Evolutionary conservation across 192 early-diverging fungal genomes (phyloP).

Genomic region (Lobulomyces angularis): DNA sequence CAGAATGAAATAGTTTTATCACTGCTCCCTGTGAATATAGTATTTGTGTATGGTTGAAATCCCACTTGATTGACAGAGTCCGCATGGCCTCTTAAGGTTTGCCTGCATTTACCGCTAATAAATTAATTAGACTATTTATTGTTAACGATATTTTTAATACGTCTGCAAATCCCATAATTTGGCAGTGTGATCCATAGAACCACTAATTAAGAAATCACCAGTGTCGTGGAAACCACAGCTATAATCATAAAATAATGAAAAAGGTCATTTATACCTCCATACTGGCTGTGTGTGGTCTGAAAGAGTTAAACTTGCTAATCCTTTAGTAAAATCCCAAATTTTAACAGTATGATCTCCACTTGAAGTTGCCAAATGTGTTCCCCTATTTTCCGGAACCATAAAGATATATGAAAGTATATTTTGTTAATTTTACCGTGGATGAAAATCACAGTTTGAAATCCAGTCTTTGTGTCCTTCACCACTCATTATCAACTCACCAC

Average conservation of each 20-base stretch:
- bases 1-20: conserved; percentile 45
- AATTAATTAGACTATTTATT: conserved; percentile 1
- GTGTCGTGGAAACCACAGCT: conserved; percentile 42
- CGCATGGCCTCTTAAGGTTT: conserved; percentile 41
- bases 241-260: too few relatives aligned
- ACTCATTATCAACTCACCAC: conserved; percentile 41
- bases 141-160: conserved; percentile 7
- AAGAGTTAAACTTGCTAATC: conserved; percentile 29
- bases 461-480: conserved; percentile 42
- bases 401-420: neutral
- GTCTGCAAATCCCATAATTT: conserved; percentile 47
- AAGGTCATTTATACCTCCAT: conserved; percentile 22
- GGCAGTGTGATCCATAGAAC: conserved; percentile 43
- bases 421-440: conserved; percentile 29
- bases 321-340: conserved; percentile 44
- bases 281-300: conserved; percentile 43
- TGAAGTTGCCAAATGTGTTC: conserved; percentile 39
- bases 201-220: conserved; percentile 31
- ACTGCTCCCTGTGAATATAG: conserved; percentile 33
- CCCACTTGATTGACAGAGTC: conserved; percentile 42
- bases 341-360: conserved; percentile 46
- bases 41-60: conserved; percentile 41
- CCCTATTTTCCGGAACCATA: conserved; percentile 9
- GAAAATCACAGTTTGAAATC: conserved; percentile 47
- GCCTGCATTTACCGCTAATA: conserved; percentile 32